These are phyloP conservation scores for Clitopilus passeckerianus DNA, from an alignment of 768 basidiomycete genomes.

Conservation along the genomic window DNA sequence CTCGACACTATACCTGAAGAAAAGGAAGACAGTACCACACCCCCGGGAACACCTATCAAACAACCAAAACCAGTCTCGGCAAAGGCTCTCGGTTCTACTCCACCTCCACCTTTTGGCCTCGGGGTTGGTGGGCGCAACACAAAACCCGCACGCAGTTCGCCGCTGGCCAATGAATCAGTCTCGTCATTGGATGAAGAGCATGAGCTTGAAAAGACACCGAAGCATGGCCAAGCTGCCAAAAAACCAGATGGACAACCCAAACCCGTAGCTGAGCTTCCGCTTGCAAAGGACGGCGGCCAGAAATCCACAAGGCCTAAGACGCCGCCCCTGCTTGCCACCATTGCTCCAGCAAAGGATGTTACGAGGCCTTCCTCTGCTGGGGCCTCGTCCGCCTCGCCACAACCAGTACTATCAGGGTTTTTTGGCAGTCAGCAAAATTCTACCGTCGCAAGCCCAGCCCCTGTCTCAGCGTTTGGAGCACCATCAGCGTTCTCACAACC, in stretches of 20 bases:
- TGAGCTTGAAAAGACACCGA: constrained; percentile 16
- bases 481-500: neutral
- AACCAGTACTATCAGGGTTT: neutral
- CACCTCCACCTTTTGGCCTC: constrained; percentile 38
- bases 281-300: constrained; percentile 14
- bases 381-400: neutral
- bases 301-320: constrained; percentile 37
- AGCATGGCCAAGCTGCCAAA: constrained; percentile 35
- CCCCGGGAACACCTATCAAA: constrained; percentile 58
- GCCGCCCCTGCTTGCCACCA: constrained; percentile 37
- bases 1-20: constrained; percentile 20
- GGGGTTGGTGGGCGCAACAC: constrained; percentile 56
- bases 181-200: constrained; percentile 38
- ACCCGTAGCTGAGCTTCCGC: constrained; percentile 28
- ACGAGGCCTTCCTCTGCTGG: neutral
- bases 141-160: constrained; percentile 72
- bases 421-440: neutral
- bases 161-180: constrained; percentile 53
- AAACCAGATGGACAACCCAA: too few species aligned
- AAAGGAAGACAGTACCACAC: constrained; percentile 51
- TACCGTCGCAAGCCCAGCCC: neutral
- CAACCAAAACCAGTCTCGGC: constrained; percentile 21
- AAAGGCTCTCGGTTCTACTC: constrained; percentile 23
- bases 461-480: neutral
- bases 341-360: constrained; percentile 6